Evolutionary conservation across 1,139 yeast genomes (phyloP), one percentile per base, ranked within the genome.

Genomic region (Scheffersomyces lignicola): DNA sequence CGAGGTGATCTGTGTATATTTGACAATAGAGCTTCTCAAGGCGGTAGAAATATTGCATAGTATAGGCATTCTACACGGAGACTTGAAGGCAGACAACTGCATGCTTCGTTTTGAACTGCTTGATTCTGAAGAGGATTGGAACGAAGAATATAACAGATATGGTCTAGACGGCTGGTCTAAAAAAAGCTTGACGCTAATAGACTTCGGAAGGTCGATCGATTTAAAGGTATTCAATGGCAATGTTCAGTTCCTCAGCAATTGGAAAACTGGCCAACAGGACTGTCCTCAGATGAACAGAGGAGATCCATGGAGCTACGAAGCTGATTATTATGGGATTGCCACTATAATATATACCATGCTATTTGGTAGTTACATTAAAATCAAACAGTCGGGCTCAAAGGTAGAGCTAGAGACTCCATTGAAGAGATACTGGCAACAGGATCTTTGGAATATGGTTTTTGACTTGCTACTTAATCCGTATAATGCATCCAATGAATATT

Each of bases 291-390:
- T 86, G 83, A 67, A 79, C 38, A 62, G 73, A 3, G 68, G 75
- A 3, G 52, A 67, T 33, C 73, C 84, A 0, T 90, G 96, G 96
- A 74, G 78, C 3, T 87, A 73, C 51, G 90, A 89, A 50, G 82
- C 85, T 3, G 97, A 90, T 58, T 88, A 88, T 54, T 85, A 76
- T 53, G 97, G 96, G 0, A 46, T 87, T 18, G 97, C 96, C 0
- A 76, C 83, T 22, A 76, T 85, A 0, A 63, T 87, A 2, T 94
- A 89, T 51, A 72, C 83, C 0, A 58, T 90, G 65, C 64, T 90
- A 27, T 85, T 79, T 60, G 90, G 92, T 0, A 67, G 69, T 24
- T 73, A 74, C 39, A 80, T 89, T 20, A 76, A 75, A 35, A 65
- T 78, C 0, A 54, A 52, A 8, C 44, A 51, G 22, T 34, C 40